A percentile compares a stretch with the other conserved stretches of the same genome.
Evolutionary conservation across 306 rosid genomes (phyloP).

Genomic region (Spatholobus suberectus): DNA sequence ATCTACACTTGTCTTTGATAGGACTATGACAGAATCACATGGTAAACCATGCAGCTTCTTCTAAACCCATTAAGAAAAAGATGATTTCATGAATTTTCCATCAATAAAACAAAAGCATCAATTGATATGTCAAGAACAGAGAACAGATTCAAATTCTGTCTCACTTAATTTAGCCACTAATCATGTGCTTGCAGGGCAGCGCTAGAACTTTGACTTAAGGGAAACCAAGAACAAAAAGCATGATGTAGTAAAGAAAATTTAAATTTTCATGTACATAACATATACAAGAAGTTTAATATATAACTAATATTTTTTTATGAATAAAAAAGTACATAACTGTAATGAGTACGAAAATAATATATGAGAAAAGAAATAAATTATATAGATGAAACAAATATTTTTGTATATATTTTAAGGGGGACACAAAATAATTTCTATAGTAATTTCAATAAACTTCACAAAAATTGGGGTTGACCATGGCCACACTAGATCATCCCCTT

Average conservation of each 20-base stretch:
- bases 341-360: neutral
- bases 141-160: conserved; percentile 39
- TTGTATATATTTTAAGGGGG: neutral
- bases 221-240: neutral
- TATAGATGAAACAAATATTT: neutral
- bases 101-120: neutral
- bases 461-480: neutral
- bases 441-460: neutral
- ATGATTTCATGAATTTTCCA: neutral
- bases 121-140: conserved; percentile 1
- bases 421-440: neutral
- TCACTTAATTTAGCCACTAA: neutral
- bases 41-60: conserved; percentile 13
- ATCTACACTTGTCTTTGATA: neutral
- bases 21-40: neutral
- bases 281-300: neutral
- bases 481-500: neutral
- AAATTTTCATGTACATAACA: neutral
- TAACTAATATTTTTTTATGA: neutral
- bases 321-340: neutral
- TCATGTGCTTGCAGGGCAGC: neutral
- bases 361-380: neutral
- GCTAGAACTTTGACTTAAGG: neutral
- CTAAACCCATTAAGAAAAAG: neutral
- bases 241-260: neutral